Evolutionary conservation across 2,329 filamentous ascomycete genomes (phyloP), one percentile per base, ranked within the genome.

Genomic region (Pseudogymnoascus sp.): DNA sequence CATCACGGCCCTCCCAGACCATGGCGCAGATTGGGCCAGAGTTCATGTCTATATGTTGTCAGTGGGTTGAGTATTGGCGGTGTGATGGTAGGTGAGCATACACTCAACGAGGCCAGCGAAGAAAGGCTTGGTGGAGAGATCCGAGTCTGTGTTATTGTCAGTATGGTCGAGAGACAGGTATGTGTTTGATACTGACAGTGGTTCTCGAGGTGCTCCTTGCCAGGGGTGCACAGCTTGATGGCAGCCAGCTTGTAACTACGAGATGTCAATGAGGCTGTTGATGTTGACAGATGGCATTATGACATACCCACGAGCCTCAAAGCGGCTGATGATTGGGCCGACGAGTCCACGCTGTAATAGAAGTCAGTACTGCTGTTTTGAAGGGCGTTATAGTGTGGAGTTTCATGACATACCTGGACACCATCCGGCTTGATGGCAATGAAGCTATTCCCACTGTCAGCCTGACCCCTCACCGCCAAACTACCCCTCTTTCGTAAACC

Each of bases 401-500:
- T 50, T 63, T 62, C 50, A 33, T 33, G 50, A 66, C 81, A 72
- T 88, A 96, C 92, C 88, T 97, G 95, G 82, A 97, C 95, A 80
- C 95, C 95, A 83, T 97, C 95, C 74, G 93, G 95, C 92, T 99
- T 99, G 87, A 99, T 91, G 78, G 95, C 95, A 86, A 97, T 97
- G 90, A 97, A 97, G 84, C 93, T 97, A 75, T 72, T 57, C 64
- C 67, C 53, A 71, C 61, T 65, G 68, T 73, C 66, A 74, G 69
- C 66, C 72, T 68, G 68, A 70, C 69, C 68, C 40, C 61, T 68
- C 68, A 71, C 71, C 67, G 69, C 70, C 66, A 63, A 13, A 61
- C 19, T 62, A 33, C 60, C 33, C 59, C 59, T 61, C 59, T 38
- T 61, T 61, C 31, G 33, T 38, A n/a, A 36, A 33, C 33, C 21